A percentile compares a stretch with the other conserved stretches of the same genome.
Conservation (phyloP, 768 basidiomycete species). For the Termitomyces sp. region DNA sequence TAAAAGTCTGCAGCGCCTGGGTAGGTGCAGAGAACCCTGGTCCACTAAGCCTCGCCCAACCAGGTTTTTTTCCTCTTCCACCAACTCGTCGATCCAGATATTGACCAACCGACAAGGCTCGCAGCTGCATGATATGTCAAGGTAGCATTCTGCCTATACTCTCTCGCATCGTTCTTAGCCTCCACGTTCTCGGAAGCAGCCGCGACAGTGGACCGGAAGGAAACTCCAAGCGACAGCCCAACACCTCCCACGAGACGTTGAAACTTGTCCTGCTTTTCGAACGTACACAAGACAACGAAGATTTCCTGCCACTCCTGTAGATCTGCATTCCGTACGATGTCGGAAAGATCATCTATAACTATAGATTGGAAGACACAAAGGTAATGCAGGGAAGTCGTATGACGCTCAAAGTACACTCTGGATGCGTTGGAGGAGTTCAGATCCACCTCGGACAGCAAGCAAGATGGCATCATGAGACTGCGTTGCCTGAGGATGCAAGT, state of each 20-base stretch:
- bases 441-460: conserved; percentile 86
- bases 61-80: conserved; percentile 70
- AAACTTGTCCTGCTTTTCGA: conserved; percentile 85
- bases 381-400: conserved; percentile 73
- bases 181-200: conserved; percentile 45
- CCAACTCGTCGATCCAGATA: conserved; percentile 89
- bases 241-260: conserved; percentile 82
- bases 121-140: conserved; percentile 92
- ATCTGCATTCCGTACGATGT: conserved; percentile 96
- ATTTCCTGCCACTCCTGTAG: conserved; percentile 93
- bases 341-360: conserved; percentile 85
- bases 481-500: too few relatives aligned
- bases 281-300: conserved; percentile 95
- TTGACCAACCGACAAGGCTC: conserved; percentile 80
- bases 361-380: conserved; percentile 93
- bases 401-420: conserved; percentile 92
- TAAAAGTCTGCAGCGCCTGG: conserved; percentile 83
- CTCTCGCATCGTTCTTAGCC: conserved; percentile 31
- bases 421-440: conserved; percentile 79
- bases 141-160: conserved; percentile 82
- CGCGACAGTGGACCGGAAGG: conserved; percentile 63
- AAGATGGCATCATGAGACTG: conserved; percentile 97
- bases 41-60: conserved; percentile 32
- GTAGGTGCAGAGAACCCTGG: conserved; percentile 78
- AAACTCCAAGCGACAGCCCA: conserved; percentile 89